Percentiles rank a stretch among this genome's conserved stretches.
These are phyloP conservation scores for Penicillium sp. DNA, from an alignment of 2,329 filamentous ascomycete genomes.

Conservation along the genomic window DNA sequence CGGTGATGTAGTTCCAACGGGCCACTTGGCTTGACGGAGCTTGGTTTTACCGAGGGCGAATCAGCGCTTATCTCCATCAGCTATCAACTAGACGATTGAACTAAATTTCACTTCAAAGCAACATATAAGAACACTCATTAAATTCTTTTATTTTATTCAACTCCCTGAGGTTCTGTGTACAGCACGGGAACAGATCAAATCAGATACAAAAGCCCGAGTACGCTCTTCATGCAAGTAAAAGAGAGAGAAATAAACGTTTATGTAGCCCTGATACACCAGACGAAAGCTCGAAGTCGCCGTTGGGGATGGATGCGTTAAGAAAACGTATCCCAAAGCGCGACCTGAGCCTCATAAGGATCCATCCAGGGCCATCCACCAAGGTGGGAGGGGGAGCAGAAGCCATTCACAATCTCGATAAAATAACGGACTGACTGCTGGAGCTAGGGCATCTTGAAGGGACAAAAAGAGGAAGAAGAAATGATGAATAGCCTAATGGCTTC, in stretches of 20 bases:
- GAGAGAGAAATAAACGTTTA: slow-evolving; percentile 8
- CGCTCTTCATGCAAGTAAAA: slow-evolving; percentile 33
- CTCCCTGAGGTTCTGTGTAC: slow-evolving; percentile 32
- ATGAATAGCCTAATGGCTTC: slow-evolving; percentile 19
- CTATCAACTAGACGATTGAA: not conserved
- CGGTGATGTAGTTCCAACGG: slow-evolving; percentile 29
- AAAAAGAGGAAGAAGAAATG: slow-evolving; percentile 6
- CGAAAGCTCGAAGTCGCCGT: not conserved
- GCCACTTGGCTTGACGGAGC: slow-evolving; percentile 42
- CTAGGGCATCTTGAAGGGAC: slow-evolving; percentile 11
- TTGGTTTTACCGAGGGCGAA: slow-evolving; percentile 36
- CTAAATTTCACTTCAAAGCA: not conserved
- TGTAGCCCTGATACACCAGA: slow-evolving; percentile 6
- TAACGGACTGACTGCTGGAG: slow-evolving; percentile 23
- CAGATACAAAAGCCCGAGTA: slow-evolving; percentile 23
- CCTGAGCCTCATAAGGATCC: not conserved
- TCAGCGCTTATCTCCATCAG: slow-evolving; percentile 5
- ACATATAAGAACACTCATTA: not conserved
- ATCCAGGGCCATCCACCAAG: slow-evolving; percentile 10
- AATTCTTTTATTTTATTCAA: slow-evolving; percentile 21
- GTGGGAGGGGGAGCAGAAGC: slow-evolving; percentile 19
- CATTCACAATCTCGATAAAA: slow-evolving; percentile 32
- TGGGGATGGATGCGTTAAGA: not conserved
- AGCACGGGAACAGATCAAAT: slow-evolving; percentile 28
- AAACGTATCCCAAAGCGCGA: not conserved